phyloP scores from a whole-genome alignment of 192 early-diverging fungal species.

The Rhizophlyctis rosea region DNA sequence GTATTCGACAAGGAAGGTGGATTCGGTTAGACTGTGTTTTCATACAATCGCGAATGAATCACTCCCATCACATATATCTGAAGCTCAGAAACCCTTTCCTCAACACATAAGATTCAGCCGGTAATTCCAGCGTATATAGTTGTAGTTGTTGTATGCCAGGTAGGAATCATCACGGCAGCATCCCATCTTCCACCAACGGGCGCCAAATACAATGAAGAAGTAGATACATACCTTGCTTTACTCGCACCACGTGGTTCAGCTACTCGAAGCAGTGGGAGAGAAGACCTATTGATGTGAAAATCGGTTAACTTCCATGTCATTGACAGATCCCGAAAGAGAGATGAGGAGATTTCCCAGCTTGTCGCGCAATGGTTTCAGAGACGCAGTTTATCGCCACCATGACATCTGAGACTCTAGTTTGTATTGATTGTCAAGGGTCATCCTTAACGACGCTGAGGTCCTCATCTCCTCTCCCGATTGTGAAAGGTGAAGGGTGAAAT shows the following conservation, averaged over 20 bases:
- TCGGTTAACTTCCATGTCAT: background rate
- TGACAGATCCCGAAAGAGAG: background rate
- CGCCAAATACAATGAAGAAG: too few relatives aligned
- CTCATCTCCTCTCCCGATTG: too few relatives aligned
- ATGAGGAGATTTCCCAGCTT: background rate
- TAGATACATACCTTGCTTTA: background rate
- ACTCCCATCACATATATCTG: constrained; percentile 3
- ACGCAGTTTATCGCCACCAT: constrained; percentile 26
- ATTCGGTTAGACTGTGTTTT: background rate
- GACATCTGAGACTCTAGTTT: constrained; percentile 31
- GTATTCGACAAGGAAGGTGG: background rate
- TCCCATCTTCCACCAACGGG: background rate
- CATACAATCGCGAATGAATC: background rate
- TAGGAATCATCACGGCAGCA: constrained; percentile 17
- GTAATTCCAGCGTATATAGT: constrained; percentile 36
- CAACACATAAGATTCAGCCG: constrained; percentile 26
- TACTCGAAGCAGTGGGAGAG: background rate
- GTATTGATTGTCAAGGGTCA: constrained; percentile 27
- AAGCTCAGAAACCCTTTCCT: constrained; percentile 27
- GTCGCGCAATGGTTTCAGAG: constrained; percentile 10
- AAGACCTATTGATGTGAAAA: background rate
- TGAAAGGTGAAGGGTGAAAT: too few relatives aligned
- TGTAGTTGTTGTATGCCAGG: constrained; percentile 18
- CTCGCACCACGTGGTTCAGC: background rate
- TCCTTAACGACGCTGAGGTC: too few relatives aligned